Base-by-base conservation (phyloP, 1,139 yeast species). In the Tardiomyces depauwii region DNA sequence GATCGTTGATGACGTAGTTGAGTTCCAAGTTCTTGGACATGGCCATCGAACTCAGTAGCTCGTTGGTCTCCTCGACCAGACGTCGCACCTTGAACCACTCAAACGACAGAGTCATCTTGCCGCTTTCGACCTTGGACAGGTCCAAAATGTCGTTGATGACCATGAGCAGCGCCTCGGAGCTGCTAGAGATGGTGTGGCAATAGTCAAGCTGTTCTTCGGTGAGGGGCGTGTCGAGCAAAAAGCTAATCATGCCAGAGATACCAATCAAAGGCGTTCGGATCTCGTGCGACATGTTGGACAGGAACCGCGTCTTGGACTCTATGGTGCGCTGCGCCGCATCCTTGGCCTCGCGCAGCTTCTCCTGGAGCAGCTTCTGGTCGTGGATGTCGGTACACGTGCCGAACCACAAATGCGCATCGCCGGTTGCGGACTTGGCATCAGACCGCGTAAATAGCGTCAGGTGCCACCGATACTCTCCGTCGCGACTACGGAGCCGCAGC, bases 221-320 rank as follows among this genome's bases (percentile, higher is more conserved):
- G 52, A 83, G 67, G 51, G 81, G 84, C 0, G 93, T 83, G 55
- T 84, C 94, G 50, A 83, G 70, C 4, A 95, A 86, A 53, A 88
- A 85, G n/a, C 93, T 82, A 0, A 95, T 86, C 95, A 88, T 87
- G 50, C 96, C 96, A 42, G 89, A 70, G 33, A 88, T 88, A 61
- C 96, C 96, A 65, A 88, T 88, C 54, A 88, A 68, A 2, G 96
- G 96, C 0, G 96, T 88, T 54, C 96, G 74, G 60, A 88, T 74
- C 65, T 88, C 96, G 61, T 88, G 96, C 0, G 95, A 86, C 48
- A 87, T 87, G 62, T 87, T 88, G 10, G 96, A 95, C 59, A 87
- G 82, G 61, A 87, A 87, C 10, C 86, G 88, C 0, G 95, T 83
- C 59, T 87, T 87, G 14, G 95, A 91, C 59, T 87, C 95, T 65